Base-by-base conservation (phyloP, 2,329 filamentous ascomycete species). In the Xylariaceae sp. region DNA sequence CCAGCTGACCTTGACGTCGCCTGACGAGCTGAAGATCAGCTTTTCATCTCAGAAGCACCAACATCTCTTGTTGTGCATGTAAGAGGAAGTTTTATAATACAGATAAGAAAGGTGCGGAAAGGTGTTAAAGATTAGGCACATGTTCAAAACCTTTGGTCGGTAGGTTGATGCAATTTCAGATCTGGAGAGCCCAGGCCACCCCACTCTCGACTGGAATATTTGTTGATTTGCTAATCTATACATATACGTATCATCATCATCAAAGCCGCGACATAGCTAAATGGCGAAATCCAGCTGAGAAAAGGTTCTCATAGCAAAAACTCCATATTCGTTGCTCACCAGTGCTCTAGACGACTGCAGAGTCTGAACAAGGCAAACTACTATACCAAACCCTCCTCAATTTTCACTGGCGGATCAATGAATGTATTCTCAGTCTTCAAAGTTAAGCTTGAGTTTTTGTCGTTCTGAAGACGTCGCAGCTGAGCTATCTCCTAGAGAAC, bases 401-500 rank as follows among this genome's bases (percentile, higher is more conserved):
- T 23, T 21, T 45, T 40, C 18, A 50, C 24, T 15, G 13, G 10
- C 2, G 36, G 27, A n/a, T 35, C 32, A 21, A 39, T 13, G 24
- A 48, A 32, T 4, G 30, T 39, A 10, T 21, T 10, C 13, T 30
- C 21, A 8, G 32, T 24, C 9, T 23, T 41, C 10, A 24, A n/a
- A 10, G 20, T 15, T 6, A 18, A 32, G 11, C 4, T 26, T 27
- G n/a, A 26, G 18, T 4, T 10, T 9, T 5, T n/a, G 18, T 42
- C 24, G 40, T 33, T 40, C 11, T 18, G 20, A 13, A 18, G 15
- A 40, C 39, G 27, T 26, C 15, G 23, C 13, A n/a, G 36, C 21
- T 9, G 18, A 46, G 40, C 4, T 35, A 40, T 29, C 33, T 39
- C 32, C 56, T 62, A 61, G 30, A 45, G 44, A 15, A 16, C 56